These are phyloP conservation scores for Cercis canadensis DNA, from an alignment of 306 rosid genomes.

Conservation along the genomic window DNA sequence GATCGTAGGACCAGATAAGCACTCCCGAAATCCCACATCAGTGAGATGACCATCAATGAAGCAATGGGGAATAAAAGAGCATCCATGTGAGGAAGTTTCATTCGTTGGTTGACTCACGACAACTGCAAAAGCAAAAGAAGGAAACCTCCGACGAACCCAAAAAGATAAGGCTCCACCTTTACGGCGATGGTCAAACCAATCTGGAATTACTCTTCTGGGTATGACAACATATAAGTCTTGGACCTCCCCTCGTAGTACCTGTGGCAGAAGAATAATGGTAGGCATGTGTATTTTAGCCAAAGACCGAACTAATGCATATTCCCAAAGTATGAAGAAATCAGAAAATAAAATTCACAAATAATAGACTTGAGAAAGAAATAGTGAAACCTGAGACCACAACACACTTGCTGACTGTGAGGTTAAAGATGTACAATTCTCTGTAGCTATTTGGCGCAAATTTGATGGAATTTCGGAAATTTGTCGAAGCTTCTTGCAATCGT, in stretches of 20 bases:
- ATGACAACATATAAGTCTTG: not conserved
- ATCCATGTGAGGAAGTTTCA: too few species aligned
- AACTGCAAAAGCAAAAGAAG: too few species aligned
- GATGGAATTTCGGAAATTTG: not conserved
- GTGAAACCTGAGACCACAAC: slow-evolving; percentile 13
- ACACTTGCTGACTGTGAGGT: not conserved
- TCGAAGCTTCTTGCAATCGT: not conserved
- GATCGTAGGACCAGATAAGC: too few species aligned
- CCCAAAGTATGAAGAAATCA: too few species aligned
- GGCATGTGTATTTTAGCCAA: too few species aligned
- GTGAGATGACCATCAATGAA: too few species aligned
- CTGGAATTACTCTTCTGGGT: not conserved
- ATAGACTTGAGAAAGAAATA: not conserved
- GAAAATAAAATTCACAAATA: too few species aligned
- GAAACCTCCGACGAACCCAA: too few species aligned
- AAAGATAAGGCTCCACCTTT: not conserved
- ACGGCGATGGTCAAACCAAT: not conserved
- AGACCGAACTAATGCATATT: too few species aligned
- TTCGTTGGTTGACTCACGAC: too few species aligned
- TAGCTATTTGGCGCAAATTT: not conserved
- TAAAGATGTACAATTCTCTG: not conserved
- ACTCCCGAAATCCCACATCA: too few species aligned
- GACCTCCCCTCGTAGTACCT: not conserved
- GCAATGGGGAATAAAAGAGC: too few species aligned
- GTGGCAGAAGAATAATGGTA: not conserved